phyloP scores from a whole-genome alignment of 2,329 filamentous ascomycete species.

The Pseudogymnoascus sp. region DNA sequence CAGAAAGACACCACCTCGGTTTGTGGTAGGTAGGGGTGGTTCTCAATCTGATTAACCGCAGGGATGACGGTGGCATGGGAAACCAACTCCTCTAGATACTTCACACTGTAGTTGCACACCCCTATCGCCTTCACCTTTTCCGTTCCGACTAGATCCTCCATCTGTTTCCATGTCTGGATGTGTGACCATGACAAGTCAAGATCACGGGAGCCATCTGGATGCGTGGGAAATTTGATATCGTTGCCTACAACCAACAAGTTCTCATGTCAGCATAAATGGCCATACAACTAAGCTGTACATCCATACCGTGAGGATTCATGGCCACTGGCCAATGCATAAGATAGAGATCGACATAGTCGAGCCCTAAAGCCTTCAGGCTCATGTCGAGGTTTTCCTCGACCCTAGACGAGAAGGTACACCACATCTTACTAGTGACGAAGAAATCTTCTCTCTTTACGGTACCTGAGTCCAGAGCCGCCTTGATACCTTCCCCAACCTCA shows the following conservation, averaged over 20 bases:
- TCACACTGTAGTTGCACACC: conserved; percentile 41
- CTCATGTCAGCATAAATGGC: neutral
- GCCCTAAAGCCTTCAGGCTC: conserved; percentile 62
- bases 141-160: conserved; percentile 56
- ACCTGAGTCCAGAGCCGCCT: conserved; percentile 44
- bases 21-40: conserved; percentile 41
- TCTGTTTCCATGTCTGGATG: conserved; percentile 66
- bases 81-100: conserved; percentile 33
- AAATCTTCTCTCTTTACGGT: conserved; percentile 55
- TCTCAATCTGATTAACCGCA: conserved; percentile 35
- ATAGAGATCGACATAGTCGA: conserved; percentile 75
- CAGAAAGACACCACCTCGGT: conserved; percentile 62
- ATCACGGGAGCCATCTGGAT: conserved; percentile 64
- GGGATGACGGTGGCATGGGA: conserved; percentile 32
- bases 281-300: neutral
- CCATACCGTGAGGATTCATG: conserved; percentile 64
- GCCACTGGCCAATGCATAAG: conserved; percentile 78
- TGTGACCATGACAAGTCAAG: conserved; percentile 61
- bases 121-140: conserved; percentile 46
- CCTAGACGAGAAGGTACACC: conserved; percentile 65
- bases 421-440: conserved; percentile 60
- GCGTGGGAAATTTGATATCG: conserved; percentile 66
- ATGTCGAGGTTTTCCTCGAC: conserved; percentile 62
- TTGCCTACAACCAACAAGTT: conserved; percentile 39
- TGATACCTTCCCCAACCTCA: conserved; percentile 56